phyloP scores from a whole-genome alignment of 345 rosid species.

The Linum tenue region DNA sequence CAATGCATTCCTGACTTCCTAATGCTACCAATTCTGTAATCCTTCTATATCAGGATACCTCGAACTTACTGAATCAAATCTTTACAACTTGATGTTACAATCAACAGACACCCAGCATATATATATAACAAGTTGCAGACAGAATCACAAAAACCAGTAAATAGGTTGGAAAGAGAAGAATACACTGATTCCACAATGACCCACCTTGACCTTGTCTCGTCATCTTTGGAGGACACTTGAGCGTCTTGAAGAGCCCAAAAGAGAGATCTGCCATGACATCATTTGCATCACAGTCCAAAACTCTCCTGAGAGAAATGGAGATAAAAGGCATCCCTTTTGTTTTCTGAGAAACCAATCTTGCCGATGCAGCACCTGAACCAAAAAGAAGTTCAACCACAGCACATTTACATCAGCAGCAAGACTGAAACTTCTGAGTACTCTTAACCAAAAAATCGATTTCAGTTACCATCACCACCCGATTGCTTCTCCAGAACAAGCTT shows the following conservation, averaged over 20 bases:
- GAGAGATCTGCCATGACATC: slow-evolving; percentile 59
- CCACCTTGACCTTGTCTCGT: slow-evolving; percentile 37
- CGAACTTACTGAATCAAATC: neutral
- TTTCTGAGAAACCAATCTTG: slow-evolving; percentile 71
- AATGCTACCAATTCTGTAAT: no score
- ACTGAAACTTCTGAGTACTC: no score
- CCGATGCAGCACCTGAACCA: slow-evolving; percentile 39
- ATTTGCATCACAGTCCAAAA: slow-evolving; percentile 43
- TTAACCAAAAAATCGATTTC: neutral
- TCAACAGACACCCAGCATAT: neutral
- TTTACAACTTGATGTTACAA: neutral
- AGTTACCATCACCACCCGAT: slow-evolving; percentile 34
- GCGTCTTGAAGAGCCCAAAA: slow-evolving; percentile 47
- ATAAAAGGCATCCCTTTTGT: slow-evolving; percentile 87
- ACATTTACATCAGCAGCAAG: neutral
- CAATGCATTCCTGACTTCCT: neutral
- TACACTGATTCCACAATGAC: neutral
- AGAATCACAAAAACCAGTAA: neutral
- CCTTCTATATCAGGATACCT: no score
- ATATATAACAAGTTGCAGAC: neutral
- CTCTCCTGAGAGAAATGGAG: slow-evolving; percentile 41
- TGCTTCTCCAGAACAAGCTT: slow-evolving; percentile 52
- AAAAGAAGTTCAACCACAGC: neutral
- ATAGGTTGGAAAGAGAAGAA: neutral
- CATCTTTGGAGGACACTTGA: slow-evolving; percentile 31